Conservation (phyloP, 441 rosid species). For the Populus hybrid region DNA sequence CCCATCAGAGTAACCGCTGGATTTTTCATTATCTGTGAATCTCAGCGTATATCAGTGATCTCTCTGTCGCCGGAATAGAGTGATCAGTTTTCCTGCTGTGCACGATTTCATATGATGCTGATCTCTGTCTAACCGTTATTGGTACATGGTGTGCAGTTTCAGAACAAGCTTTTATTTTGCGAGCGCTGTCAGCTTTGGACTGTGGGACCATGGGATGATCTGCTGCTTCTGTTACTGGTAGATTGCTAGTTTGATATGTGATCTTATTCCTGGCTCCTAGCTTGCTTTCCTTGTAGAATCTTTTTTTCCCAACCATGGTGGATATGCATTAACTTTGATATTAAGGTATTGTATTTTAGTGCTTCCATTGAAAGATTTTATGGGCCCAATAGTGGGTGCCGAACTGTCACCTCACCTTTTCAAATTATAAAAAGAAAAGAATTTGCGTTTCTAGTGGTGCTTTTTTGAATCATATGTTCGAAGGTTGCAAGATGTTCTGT, state of each 20-base stretch:
- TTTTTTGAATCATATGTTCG: background rate
- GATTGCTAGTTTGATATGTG: background rate
- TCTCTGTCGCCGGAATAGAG: background rate
- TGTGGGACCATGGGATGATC: background rate
- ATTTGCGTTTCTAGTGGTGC: background rate
- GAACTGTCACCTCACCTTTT: background rate
- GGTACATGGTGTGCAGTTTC: background rate
- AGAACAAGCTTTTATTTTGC: background rate
- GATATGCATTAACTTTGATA: background rate
- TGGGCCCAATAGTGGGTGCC: background rate
- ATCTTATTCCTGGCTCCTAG: background rate
- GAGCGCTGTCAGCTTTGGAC: background rate
- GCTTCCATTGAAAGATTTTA: constrained; percentile 10
- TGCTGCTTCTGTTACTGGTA: background rate
- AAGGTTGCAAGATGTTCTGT: background rate
- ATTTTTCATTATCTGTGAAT: background rate
- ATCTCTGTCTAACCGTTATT: background rate
- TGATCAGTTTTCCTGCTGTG: background rate
- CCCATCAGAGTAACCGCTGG: background rate
- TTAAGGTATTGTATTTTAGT: background rate
- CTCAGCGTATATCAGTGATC: background rate
- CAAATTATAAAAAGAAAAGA: background rate
- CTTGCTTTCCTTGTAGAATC: constrained; percentile 2
- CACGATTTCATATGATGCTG: background rate
- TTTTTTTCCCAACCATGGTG: background rate